phyloP scores from a whole-genome alignment of 441 rosid species.

The Melastoma candidum region DNA sequence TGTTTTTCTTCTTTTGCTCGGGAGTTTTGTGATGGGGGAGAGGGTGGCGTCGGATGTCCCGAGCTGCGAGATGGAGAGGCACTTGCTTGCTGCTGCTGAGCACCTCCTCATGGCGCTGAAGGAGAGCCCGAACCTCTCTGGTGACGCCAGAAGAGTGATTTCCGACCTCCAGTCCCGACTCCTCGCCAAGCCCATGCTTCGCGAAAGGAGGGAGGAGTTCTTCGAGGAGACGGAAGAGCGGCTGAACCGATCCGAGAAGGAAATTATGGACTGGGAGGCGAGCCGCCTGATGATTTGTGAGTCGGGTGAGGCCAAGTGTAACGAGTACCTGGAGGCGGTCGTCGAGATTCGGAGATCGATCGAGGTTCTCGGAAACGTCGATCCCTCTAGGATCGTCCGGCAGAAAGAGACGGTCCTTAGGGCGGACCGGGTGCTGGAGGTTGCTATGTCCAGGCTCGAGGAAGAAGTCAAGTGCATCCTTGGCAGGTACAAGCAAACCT shows the following conservation, averaged over 20 bases:
- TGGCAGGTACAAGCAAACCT: slow-evolving; percentile 8
- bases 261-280: slow-evolving; percentile 12
- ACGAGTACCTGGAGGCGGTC: slow-evolving; percentile 12
- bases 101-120: slow-evolving; percentile 14
- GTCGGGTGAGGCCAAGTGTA: slow-evolving; percentile 1
- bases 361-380: background rate
- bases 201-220: slow-evolving; percentile 1
- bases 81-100: slow-evolving; percentile 15
- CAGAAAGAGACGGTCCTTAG: slow-evolving; percentile 11
- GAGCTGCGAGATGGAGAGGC: slow-evolving; percentile 14
- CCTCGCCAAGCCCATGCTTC: background rate
- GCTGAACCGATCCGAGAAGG: slow-evolving; percentile 8
- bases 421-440: slow-evolving; percentile 12
- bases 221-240: slow-evolving; percentile 14
- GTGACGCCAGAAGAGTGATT: slow-evolving; percentile 1
- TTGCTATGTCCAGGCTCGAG: slow-evolving; percentile 15
- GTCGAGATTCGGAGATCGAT: slow-evolving; percentile 10
- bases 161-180: slow-evolving; percentile 6
- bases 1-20: no score
- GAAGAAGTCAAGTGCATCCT: slow-evolving; percentile 15
- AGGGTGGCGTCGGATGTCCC: background rate
- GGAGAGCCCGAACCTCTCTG: slow-evolving; percentile 5
- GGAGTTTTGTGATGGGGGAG: slow-evolving; percentile 10
- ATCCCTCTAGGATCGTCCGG: background rate
- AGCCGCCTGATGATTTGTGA: slow-evolving; percentile 9